Conservation (phyloP, 2,329 filamentous ascomycete genomes). For the Ceratocystis destructans region DNA sequence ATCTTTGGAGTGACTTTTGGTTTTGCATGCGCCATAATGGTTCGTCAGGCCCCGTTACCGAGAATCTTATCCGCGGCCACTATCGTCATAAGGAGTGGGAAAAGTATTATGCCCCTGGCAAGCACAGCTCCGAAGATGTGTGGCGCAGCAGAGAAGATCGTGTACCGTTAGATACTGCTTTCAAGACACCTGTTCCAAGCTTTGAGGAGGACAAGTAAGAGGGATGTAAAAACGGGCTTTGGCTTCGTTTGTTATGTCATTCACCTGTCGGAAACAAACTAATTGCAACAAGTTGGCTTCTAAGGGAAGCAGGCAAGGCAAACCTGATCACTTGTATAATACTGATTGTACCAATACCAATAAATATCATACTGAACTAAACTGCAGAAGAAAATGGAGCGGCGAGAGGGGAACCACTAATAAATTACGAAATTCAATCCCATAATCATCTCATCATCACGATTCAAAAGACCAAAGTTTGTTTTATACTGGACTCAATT, state of each 20-base stretch:
- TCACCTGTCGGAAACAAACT: neutral
- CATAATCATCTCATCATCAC: neutral
- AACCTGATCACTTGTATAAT: neutral
- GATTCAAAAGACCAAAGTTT: neutral
- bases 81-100: conserved; percentile 52
- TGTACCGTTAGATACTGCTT: conserved; percentile 37
- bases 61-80: conserved; percentile 48
- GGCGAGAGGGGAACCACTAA: too few species aligned
- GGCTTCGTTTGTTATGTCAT: neutral
- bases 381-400: too few species aligned
- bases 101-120: conserved; percentile 45
- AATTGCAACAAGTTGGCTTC: neutral
- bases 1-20: conserved; percentile 90
- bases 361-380: neutral
- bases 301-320: neutral
- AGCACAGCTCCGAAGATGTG: conserved; percentile 71
- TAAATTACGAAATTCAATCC: neutral
- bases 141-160: conserved; percentile 62
- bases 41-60: conserved; percentile 44
- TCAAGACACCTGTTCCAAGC: conserved; percentile 29
- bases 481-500: conserved; percentile 19
- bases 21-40: conserved; percentile 79
- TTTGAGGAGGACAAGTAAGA: conserved; percentile 25
- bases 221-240: neutral
- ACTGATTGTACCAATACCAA: neutral